Base-by-base conservation (phyloP, 805 yeast genomes). In the Cyberlindnera lachancei region DNA sequence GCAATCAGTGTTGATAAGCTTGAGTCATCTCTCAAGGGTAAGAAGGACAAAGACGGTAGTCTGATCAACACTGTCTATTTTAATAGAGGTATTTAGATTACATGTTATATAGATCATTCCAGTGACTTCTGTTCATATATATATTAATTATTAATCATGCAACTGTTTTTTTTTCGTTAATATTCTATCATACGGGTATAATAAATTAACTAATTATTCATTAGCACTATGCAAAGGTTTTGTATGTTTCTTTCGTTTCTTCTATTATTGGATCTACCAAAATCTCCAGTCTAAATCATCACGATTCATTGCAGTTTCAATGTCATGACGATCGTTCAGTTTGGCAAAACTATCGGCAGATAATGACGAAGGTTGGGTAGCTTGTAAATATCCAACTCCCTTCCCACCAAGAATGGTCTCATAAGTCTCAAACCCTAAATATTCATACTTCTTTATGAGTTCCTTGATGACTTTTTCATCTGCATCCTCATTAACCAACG, bases 391-490 rank as follows among this genome's bases (percentile, higher is more conserved):
- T 2, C 90, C 95, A 16, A 75, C 94, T 37, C 98, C 98, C 41
- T 73, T 75, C 4, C 96, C 97, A 24, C 97, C 98, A 22, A 90
- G 66, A 4, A 74, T 67, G 1, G 96, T 83, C 49, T 76, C 79
- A 50, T 75, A 87, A 9, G 86, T 75, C 50, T 80, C 83, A 53
- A 71, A 88, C 0, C 84, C 83, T 30, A 65, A 60, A 1, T 46
- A 40, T 2, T 52, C 52, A 30, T 71, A 66, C 35, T 57, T 59
- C 1, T 34, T 25, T 5, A 56, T 53, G 15, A 68, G 65, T 4
- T 58, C 51, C 9, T 61, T 54, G 22, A 66, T 45, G 14, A 44
- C 48, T 7, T 48, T 45, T 16, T 56, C 56, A 1, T 50, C 47
- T 7, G 71, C 52, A 13, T 50, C 50, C 4, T 52, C 56, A 29